Conservation (phyloP, 225 moss, liverwort and hornwort genomes). For the Pleurozium schreberi region DNA sequence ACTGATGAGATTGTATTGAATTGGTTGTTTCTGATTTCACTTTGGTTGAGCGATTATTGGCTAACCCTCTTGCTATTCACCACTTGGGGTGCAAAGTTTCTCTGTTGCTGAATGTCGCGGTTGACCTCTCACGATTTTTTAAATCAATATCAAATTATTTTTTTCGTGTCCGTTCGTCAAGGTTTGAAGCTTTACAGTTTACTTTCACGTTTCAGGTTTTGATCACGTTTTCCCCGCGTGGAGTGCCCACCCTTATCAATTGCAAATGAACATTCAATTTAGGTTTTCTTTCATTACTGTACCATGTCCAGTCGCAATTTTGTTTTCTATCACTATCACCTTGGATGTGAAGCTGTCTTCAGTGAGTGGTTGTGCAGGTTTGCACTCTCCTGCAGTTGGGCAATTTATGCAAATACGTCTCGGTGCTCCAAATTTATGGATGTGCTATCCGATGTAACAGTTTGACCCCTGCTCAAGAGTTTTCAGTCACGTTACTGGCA, state of each 20-base stretch:
- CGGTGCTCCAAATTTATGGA: not conserved
- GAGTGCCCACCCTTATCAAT: constrained; percentile 18
- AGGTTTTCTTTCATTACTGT: not conserved
- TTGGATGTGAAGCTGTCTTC: not conserved
- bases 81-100: not conserved
- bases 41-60: not conserved
- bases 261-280: not conserved
- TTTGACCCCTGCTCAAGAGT: too few relatives aligned
- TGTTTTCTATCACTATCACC: not conserved
- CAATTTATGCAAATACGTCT: not conserved
- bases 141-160: too few relatives aligned
- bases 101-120: not conserved
- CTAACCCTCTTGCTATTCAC: not conserved
- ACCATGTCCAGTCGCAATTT: too few relatives aligned
- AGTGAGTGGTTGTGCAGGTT: not conserved
- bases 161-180: not conserved
- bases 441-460: not conserved
- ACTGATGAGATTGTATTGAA: too few relatives aligned
- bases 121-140: not conserved
- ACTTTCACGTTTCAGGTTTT: constrained; percentile 24
- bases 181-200: not conserved
- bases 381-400: not conserved
- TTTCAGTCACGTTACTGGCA: not conserved
- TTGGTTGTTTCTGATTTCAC: not conserved
- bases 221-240: constrained; percentile 75